These are phyloP conservation scores for Aspergillus haitiensis DNA, from an alignment of 495 filamentous ascomycete genomes.

Conservation along the genomic window DNA sequence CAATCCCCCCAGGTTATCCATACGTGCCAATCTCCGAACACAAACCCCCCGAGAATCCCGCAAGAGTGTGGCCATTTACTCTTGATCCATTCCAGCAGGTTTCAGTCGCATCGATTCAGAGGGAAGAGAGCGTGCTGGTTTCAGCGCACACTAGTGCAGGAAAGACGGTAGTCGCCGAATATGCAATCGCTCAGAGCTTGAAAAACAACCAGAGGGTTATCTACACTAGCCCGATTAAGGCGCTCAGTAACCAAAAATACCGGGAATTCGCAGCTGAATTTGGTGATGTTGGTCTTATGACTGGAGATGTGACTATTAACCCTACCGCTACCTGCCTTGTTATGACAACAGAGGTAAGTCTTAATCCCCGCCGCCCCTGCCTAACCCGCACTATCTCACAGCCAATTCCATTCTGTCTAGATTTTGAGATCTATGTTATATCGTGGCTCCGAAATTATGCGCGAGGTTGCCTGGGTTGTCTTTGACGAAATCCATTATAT, in stretches of 20 bases:
- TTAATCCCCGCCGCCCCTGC: not conserved
- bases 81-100: constrained; percentile 97
- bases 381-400: not conserved
- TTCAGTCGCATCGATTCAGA: constrained; percentile 87
- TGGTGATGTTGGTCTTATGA: constrained; percentile 97
- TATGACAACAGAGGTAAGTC: constrained; percentile 84
- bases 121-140: constrained; percentile 92
- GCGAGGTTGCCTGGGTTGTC: constrained; percentile 95
- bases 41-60: constrained; percentile 78
- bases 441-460: constrained; percentile 97
- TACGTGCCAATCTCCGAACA: constrained; percentile 92
- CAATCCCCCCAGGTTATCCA: constrained; percentile 87
- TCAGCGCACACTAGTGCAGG: constrained; percentile 97
- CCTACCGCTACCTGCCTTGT: constrained; percentile 96
- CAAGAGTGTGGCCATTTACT: constrained; percentile 79
- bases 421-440: constrained; percentile 99
- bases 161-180: constrained; percentile 97
- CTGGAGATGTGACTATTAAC: constrained; percentile 98
- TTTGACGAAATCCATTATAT: constrained; percentile 99
- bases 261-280: constrained; percentile 94
- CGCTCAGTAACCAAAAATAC: constrained; percentile 97
- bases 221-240: constrained; percentile 99
- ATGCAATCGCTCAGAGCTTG: constrained; percentile 96
- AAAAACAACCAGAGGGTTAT: constrained; percentile 97
- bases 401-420: constrained; percentile 26